Evolutionary conservation across 176 grass and related monocot species (phyloP).

Genomic region (Eleusine coracana): DNA sequence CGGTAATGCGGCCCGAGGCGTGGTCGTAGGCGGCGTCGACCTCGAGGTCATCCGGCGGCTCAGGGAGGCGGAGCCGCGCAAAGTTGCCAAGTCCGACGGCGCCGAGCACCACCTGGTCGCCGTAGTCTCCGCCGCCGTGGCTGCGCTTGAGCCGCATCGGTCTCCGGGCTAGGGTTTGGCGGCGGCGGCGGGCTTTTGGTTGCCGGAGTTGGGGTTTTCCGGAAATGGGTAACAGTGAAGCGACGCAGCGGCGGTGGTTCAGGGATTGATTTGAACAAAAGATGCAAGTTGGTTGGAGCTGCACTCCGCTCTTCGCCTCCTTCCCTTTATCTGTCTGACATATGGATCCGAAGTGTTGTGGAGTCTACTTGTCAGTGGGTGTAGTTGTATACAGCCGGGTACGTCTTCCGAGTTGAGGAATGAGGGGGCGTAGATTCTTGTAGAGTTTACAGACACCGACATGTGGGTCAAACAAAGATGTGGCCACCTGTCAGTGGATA

Average conservation of each 20-base stretch:
- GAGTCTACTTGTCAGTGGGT: not conserved
- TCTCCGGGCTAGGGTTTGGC: conserved; percentile 8
- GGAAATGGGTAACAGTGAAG: not conserved
- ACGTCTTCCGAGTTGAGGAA: not conserved
- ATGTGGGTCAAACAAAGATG: fast-evolving
- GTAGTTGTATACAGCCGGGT: fast-evolving
- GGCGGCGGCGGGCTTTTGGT: not conserved
- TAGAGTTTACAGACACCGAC: not conserved
- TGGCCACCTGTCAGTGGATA: not conserved
- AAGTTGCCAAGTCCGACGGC: conserved; percentile 30
- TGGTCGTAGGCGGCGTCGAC: conserved; percentile 20
- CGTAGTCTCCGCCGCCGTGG: not conserved
- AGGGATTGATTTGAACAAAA: conserved; percentile 45
- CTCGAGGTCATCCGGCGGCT: conserved; percentile 1
- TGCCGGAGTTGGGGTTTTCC: conserved; percentile 37
- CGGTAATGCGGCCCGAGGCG: not conserved
- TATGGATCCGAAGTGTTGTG: fast-evolving
- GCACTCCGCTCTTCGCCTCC: not conserved
- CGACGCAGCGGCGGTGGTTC: conserved; percentile 6
- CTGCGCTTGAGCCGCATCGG: not conserved
- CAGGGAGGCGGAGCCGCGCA: conserved; percentile 26
- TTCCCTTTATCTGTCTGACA: not conserved
- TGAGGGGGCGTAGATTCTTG: not conserved
- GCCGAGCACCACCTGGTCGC: not conserved
- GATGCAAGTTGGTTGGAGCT: not conserved